These are phyloP conservation scores for Nicotiana rustica DNA, from an alignment of 305 asterid genomes.

Conservation along the genomic window DNA sequence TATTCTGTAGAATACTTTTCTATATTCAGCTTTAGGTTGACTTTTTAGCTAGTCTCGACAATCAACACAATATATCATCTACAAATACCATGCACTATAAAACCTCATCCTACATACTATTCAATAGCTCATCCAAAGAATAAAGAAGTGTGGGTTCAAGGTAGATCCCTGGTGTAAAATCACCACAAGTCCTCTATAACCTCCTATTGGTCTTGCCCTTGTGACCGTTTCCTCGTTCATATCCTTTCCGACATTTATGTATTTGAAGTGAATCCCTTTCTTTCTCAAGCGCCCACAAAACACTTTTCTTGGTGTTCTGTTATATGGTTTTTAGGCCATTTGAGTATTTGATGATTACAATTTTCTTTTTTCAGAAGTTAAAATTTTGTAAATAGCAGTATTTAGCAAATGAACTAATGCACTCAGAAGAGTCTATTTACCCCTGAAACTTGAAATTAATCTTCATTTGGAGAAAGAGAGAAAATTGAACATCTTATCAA, in stretches of 20 bases:
- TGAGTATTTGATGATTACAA: constrained; percentile 1
- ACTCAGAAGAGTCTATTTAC: not conserved
- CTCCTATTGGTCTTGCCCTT: not conserved
- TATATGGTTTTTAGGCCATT: not conserved
- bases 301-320: not conserved
- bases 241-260: not conserved
- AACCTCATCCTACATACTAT: not conserved
- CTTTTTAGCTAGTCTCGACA: not conserved
- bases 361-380: not conserved
- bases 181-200: not conserved
- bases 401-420: not conserved
- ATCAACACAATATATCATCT: constrained; percentile 1
- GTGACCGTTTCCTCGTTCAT: not conserved
- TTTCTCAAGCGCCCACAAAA: not conserved
- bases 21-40: not conserved
- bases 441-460: not conserved
- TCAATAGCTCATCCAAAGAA: not conserved
- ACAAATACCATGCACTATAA: not conserved
- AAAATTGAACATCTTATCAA: constrained; percentile 10
- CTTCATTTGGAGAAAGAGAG: not conserved
- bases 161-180: not conserved
- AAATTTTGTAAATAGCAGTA: not conserved
- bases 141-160: not conserved
- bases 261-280: not conserved
- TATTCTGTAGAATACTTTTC: not conserved